Evolutionary conservation across 352 stramenopile species (phyloP), one percentile per base, ranked within the genome.

Genomic region (Phytophthora hibernalis): DNA sequence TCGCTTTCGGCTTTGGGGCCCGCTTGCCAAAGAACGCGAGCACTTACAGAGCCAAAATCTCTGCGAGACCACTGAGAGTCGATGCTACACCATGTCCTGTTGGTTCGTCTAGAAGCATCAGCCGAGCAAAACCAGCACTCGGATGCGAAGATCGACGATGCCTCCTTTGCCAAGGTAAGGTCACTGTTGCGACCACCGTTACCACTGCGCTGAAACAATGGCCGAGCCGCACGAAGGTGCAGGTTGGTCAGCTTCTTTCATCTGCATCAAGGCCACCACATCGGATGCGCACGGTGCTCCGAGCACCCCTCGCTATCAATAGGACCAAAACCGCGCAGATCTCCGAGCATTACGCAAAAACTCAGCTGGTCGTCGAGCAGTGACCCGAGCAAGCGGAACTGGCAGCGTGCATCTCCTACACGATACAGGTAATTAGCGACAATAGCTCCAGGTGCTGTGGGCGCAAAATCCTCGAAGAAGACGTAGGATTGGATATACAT

Each of bases 381-480:
- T 13, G 77, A 72, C 1, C 71, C 77, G 24, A 85, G 35, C 18
- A 79, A 48, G 5, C 74, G 77, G 49, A 79, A 82, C 44, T 80
- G 76, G 28, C 74, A 66, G 1, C 74, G 72, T 11, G 68, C 79
- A 48, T 83, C 77, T 21, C 71, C 74, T n/a, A 85, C 76, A 20
- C 74, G 74, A 3, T 71, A 68, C 1, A 85, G 59, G 28, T 68
- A 81, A 54, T 81, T 68, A 9, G 73, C 70, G 48, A 73, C 53
- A 15, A 59, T 74, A 24, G 44, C 50, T 0, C 60, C 59, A 42
- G 40, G 13, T 12, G 61, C 26, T 1, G 74, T 63, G n/a, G 63
- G 59, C 18, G 74, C n/a, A n/a, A n/a, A 82, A 54, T 82, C 74
- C 47, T 80, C 71, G 45, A 82, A 82, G 61, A 63, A 80, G 20